These are phyloP conservation scores for Cladophialophora exuberans DNA, from an alignment of 2,329 filamentous ascomycete species.

Conservation along the genomic window DNA sequence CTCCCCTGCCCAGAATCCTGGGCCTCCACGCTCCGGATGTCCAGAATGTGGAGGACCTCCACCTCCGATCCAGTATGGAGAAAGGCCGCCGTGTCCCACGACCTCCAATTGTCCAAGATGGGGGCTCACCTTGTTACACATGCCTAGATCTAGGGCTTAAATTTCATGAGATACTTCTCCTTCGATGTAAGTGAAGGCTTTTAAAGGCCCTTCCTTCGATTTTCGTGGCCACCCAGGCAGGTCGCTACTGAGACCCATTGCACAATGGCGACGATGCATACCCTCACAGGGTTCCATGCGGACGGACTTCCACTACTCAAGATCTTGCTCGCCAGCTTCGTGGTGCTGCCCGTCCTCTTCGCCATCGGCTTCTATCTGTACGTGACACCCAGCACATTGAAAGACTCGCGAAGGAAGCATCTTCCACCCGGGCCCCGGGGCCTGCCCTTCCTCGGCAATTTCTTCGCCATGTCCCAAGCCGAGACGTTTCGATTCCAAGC, in stretches of 20 bases:
- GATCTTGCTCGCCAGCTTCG: constrained; percentile 38
- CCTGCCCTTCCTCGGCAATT: constrained; percentile 27
- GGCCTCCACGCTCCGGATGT: constrained; percentile 1
- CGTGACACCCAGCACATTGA: constrained; percentile 33
- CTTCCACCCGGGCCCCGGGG: constrained; percentile 28
- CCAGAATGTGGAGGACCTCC: constrained; percentile 5
- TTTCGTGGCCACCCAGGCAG: constrained; percentile 1
- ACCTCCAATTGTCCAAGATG: neutral
- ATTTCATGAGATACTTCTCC: neutral
- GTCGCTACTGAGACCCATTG: neutral
- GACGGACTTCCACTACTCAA: constrained; percentile 31
- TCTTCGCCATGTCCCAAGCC: constrained; percentile 33
- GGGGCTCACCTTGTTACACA: neutral
- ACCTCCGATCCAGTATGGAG: neutral
- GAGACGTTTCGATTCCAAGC: constrained; percentile 34
- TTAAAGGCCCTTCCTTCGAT: neutral
- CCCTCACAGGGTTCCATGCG: constrained; percentile 16
- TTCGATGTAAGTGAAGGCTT: neutral
- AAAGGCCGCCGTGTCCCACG: constrained; percentile 9
- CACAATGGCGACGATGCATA: neutral
- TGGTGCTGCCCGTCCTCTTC: constrained; percentile 37
- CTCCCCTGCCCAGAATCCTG: neutral
- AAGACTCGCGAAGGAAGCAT: constrained; percentile 25
- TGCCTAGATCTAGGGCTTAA: no score
- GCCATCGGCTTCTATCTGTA: constrained; percentile 24